Evolutionary conservation across 306 rosid genomes (phyloP).

Genomic region (Casuarina glauca): DNA sequence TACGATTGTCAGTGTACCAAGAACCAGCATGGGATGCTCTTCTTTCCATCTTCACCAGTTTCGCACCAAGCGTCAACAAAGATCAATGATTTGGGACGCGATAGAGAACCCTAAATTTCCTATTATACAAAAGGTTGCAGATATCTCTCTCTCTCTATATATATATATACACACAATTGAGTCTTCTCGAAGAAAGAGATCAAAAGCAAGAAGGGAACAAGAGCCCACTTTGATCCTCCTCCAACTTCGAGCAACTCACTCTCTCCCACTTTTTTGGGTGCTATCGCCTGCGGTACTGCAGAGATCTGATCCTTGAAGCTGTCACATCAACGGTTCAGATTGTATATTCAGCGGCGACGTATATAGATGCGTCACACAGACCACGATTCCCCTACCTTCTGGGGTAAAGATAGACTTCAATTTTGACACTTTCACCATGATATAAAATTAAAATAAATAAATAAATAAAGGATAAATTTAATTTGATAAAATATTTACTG

Average conservation of each 20-base stretch:
- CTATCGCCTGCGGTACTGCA: background rate
- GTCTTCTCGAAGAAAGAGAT: background rate
- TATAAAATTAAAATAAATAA: too few species aligned
- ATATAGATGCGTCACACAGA: too few species aligned
- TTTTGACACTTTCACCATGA: too few species aligned
- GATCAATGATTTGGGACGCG: background rate
- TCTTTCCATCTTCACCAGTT: constrained; percentile 54
- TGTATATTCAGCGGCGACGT: too few species aligned
- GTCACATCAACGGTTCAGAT: too few species aligned
- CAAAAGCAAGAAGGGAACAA: too few species aligned
- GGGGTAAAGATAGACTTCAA: too few species aligned
- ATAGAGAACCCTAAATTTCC: constrained; percentile 15
- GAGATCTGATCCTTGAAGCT: background rate
- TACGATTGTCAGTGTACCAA: constrained; percentile 86
- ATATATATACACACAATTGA: background rate
- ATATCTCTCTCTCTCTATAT: too few species aligned
- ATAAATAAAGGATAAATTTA: too few species aligned
- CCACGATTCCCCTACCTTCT: too few species aligned
- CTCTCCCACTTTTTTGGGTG: background rate
- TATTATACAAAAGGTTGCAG: background rate
- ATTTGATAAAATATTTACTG: too few species aligned
- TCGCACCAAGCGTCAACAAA: background rate
- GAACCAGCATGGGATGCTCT: constrained; percentile 87
- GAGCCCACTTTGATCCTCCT: background rate
- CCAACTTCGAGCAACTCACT: background rate